Evolutionary conservation across 2,329 filamentous ascomycete species (phyloP).

Genomic region (Diaporthe capsici): DNA sequence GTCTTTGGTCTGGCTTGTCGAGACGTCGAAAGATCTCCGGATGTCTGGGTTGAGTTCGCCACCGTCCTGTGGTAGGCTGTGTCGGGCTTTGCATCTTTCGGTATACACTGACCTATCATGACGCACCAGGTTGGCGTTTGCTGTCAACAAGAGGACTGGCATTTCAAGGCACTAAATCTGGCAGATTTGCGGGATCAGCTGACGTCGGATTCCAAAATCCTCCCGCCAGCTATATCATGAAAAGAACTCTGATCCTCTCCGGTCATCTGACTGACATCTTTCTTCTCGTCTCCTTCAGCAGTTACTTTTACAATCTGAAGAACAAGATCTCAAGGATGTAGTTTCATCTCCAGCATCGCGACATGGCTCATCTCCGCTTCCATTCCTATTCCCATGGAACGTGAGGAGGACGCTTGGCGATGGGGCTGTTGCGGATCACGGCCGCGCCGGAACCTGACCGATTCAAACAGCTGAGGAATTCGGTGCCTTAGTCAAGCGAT

Average conservation of each 20-base stretch:
- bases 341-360: background rate
- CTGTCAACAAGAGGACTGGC: background rate
- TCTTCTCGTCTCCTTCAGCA: background rate
- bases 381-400: slow-evolving; percentile 11
- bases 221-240: background rate
- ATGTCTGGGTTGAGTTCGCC: background rate
- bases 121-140: background rate
- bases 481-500: background rate
- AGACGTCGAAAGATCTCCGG: background rate
- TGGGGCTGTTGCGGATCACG: slow-evolving; percentile 17
- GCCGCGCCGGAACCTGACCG: slow-evolving; percentile 34
- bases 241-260: background rate
- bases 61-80: background rate
- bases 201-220: background rate
- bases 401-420: slow-evolving; percentile 34
- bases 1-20: background rate
- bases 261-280: background rate
- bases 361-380: slow-evolving; percentile 18
- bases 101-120: background rate
- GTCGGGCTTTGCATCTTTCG: background rate
- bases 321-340: background rate
- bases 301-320: background rate
- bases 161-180: background rate
- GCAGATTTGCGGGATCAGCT: background rate
- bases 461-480: background rate